Evolutionary conservation across 2,329 filamentous ascomycete genomes (phyloP).

Genomic region (Talaromyces sp.): DNA sequence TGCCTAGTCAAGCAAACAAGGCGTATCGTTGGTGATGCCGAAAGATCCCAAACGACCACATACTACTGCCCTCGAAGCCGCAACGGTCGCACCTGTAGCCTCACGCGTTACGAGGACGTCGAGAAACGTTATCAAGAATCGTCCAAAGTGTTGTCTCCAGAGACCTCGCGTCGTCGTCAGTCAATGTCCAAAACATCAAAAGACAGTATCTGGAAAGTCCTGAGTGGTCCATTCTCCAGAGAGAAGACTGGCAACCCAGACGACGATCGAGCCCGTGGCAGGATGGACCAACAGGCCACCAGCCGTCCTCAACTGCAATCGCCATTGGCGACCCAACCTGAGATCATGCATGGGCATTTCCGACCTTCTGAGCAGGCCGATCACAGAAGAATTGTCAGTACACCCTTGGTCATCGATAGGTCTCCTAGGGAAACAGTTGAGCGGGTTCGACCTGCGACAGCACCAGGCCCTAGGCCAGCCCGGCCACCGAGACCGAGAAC

Average conservation of each 20-base stretch:
- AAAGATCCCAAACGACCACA: conserved; percentile 24
- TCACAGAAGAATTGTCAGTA: conserved; percentile 1
- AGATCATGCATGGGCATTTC: neutral
- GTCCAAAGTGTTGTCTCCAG: neutral
- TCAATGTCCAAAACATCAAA: conserved; percentile 1
- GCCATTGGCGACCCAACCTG: neutral
- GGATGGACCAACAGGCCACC: neutral
- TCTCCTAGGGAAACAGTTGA: neutral
- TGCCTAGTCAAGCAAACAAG: conserved; percentile 21
- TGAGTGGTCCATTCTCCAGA: neutral
- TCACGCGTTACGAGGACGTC: conserved; percentile 19
- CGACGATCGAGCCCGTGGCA: neutral
- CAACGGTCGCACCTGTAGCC: conserved; percentile 18
- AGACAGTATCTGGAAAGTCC: conserved; percentile 4
- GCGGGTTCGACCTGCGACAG: neutral
- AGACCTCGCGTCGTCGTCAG: neutral
- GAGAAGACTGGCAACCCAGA: neutral
- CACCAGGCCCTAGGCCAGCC: neutral
- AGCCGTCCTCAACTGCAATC: neutral
- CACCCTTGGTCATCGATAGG: neutral
- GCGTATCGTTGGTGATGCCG: conserved; percentile 22
- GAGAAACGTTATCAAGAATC: conserved; percentile 21
- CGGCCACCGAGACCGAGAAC: neutral
- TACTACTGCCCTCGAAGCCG: conserved; percentile 21
- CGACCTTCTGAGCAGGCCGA: neutral